Percentiles rank a stretch among this genome's conserved stretches.
phyloP scores from a whole-genome alignment of 73 alveolate genomes.

The Breviolum minutum region DNA sequence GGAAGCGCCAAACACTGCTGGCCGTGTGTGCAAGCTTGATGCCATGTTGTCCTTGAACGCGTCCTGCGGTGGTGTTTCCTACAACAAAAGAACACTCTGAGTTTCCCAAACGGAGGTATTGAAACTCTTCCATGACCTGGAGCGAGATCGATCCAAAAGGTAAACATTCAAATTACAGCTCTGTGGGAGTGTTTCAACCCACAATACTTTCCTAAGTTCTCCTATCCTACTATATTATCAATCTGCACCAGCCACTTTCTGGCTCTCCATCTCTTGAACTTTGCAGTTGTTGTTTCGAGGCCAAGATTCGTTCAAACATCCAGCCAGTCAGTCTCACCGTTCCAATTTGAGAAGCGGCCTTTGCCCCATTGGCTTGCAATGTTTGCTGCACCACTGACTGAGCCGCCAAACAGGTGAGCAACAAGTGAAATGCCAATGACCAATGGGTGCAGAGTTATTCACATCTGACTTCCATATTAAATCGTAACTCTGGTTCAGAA shows the following conservation, averaged over 20 bases:
- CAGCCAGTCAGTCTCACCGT: background rate
- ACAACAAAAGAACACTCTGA: too few relatives aligned
- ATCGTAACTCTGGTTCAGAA: background rate
- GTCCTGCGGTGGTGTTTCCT: too few relatives aligned
- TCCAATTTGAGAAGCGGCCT: background rate
- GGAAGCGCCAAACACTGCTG: too few relatives aligned
- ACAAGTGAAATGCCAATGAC: background rate
- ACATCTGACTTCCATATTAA: too few relatives aligned
- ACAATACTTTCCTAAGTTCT: background rate
- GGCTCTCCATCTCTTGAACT: background rate
- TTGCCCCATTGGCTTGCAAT: slow-evolving; percentile 10
- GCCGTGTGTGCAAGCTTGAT: too few relatives aligned
- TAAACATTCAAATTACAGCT: background rate
- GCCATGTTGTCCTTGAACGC: too few relatives aligned
- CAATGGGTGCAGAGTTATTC: background rate
- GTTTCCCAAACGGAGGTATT: background rate
- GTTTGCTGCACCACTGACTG: slow-evolving; percentile 65
- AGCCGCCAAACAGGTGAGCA: background rate
- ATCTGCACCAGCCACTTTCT: background rate
- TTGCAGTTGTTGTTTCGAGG: background rate
- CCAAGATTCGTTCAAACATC: background rate
- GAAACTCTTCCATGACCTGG: slow-evolving; percentile 66
- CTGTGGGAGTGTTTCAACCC: background rate
- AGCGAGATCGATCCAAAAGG: background rate
- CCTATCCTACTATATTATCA: too few relatives aligned